Percentiles rank a stretch among this genome's conserved stretches.
These are phyloP conservation scores for Coemansia sp. DNA, from an alignment of 192 early-diverging fungal species.

Conservation along the genomic window DNA sequence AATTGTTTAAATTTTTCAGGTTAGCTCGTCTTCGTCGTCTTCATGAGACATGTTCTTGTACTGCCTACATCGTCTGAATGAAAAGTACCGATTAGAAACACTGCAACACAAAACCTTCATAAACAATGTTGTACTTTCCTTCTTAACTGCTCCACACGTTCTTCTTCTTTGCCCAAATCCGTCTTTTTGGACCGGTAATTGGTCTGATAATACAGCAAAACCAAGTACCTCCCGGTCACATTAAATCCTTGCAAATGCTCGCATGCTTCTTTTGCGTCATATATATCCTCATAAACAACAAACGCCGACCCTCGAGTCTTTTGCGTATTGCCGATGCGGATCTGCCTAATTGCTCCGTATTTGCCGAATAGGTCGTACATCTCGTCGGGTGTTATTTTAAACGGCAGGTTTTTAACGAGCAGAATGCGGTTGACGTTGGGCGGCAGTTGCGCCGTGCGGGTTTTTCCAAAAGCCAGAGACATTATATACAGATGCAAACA, in stretches of 20 bases:
- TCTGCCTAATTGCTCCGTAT: constrained; percentile 94
- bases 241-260: constrained; percentile 97
- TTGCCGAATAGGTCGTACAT: constrained; percentile 98
- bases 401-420: constrained; percentile 93
- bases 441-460: constrained; percentile 71
- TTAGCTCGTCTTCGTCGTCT: constrained; percentile 9
- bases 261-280: constrained; percentile 95
- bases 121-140: constrained; percentile 49
- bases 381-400: constrained; percentile 94
- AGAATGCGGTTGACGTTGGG: constrained; percentile 95
- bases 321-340: constrained; percentile 75
- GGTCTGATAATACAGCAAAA: constrained; percentile 88
- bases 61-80: constrained; percentile 18
- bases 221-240: constrained; percentile 91
- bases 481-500: constrained; percentile 12
- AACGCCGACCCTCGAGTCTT: constrained; percentile 95
- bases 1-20: background rate
- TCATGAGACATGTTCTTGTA: constrained; percentile 41
- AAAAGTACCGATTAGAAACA: background rate
- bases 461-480: constrained; percentile 43
- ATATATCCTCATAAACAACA: constrained; percentile 98
- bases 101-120: background rate
- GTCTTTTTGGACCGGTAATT: constrained; percentile 77
- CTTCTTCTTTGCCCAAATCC: constrained; percentile 77
- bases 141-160: constrained; percentile 69